Base-by-base conservation (phyloP, 495 filamentous ascomycete species). In the Hypoxylon intermedium region DNA sequence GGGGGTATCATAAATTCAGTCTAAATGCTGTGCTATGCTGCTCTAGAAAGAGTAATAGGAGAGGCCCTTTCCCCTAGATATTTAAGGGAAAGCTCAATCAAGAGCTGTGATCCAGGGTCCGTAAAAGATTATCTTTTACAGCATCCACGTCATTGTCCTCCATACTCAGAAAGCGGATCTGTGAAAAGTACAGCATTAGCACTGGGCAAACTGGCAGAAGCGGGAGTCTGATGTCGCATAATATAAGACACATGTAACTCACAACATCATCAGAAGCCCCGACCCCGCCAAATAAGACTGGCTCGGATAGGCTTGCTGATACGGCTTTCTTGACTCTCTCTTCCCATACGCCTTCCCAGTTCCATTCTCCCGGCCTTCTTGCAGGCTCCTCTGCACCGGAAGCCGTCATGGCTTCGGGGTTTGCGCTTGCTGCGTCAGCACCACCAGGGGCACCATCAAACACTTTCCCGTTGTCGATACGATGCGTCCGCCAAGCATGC, bases 341-440 rank as follows among this genome's bases (percentile, higher is more conserved):
- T 59, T 91, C 89, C 92, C 92, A 97, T 6, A 97, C 92, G 0
- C 92, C 92, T 72, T 96, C 91, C 92, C 92, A 97, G 70, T 93
- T 93, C 92, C 92, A 97, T 55, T 94, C 89, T 11, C 87, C 89
- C 1, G 89, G 89, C 21, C 81, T 79, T 44, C 86, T 82, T 37
- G 79, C 63, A 6, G 65, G 37, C 9, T 53, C 52, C 9, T 53
- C 52, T 19, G 31, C 12, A 34, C 31, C 31, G 7, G 49, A 45
- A 5, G 48, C 54, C 24, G 45, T 57, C 6, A 55, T 18, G 20
- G 57, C 40, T 26, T 47, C 30, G 38, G 16, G n/a, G 13, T 36
- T 21, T 5, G 47, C 37, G 9, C 44, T 46, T 30, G 26, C 50
- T n/a, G 48, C 45, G 19, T 45, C 55, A 13, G 20, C 12, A 15